phyloP scores from a whole-genome alignment of 208 protist species.

The Entamoeba dispar region DNA sequence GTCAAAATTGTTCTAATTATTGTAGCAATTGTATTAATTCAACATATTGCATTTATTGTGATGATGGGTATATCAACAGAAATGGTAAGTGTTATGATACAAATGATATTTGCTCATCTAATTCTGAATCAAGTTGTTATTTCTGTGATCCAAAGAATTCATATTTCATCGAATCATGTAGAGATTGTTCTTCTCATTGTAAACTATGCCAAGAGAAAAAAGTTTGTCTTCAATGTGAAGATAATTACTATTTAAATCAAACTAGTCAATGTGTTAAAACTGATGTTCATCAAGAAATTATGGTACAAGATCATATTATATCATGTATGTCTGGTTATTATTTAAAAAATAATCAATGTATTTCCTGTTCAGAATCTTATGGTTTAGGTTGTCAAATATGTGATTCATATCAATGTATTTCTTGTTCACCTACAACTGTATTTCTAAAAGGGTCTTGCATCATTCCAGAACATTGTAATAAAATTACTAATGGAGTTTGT shows the following conservation, averaged over 20 bases:
- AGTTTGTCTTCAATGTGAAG: too few relatives aligned
- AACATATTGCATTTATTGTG: neutral
- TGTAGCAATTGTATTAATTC: neutral
- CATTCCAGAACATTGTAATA: neutral
- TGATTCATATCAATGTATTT: neutral
- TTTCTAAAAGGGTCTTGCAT: neutral
- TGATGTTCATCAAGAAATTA: neutral
- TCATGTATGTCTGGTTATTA: neutral
- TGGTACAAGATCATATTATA: neutral
- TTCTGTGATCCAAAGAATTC: too few relatives aligned
- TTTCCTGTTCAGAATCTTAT: neutral
- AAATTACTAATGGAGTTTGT: neutral
- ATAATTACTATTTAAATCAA: too few relatives aligned
- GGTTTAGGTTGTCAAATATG: neutral
- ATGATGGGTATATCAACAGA: neutral
- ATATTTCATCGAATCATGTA: too few relatives aligned
- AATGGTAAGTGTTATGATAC: neutral
- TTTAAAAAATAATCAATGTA: neutral
- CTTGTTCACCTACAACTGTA: neutral
- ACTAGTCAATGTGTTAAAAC: too few relatives aligned
- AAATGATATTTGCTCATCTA: too few relatives aligned
- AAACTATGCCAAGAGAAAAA: too few relatives aligned
- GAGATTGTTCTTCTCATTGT: too few relatives aligned
- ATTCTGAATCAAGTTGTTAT: too few relatives aligned
- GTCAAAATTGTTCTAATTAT: neutral